Conservation (phyloP, 2,329 filamentous ascomycete genomes). For the Aspergillus neoniger region DNA sequence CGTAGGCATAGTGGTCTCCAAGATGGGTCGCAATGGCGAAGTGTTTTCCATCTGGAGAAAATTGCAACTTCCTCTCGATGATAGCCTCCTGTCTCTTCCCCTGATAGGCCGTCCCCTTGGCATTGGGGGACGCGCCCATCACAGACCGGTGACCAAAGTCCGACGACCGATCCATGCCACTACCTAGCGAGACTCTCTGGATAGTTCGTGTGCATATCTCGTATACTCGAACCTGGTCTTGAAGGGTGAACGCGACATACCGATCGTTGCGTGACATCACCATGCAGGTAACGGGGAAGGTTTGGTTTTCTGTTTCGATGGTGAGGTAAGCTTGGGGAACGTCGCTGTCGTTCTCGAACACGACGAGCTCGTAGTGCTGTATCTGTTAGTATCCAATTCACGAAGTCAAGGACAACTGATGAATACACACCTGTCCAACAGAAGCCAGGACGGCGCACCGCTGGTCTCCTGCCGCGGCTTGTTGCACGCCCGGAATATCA, state of each 20-base stretch:
- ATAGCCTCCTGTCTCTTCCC: conserved; percentile 25
- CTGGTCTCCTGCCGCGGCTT: conserved; percentile 34
- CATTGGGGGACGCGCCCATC: not conserved
- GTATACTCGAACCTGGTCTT: conserved; percentile 24
- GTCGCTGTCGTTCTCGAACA: conserved; percentile 31
- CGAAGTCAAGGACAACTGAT: not conserved
- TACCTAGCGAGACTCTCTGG: conserved; percentile 17
- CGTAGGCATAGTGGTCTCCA: conserved; percentile 29
- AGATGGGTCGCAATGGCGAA: conserved; percentile 39
- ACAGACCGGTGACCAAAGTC: conserved; percentile 8
- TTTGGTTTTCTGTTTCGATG: conserved; percentile 32
- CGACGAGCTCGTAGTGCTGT: conserved; percentile 28
- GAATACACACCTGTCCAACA: conserved; percentile 23
- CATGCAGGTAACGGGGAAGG: conserved; percentile 20
- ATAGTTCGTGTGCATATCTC: conserved; percentile 20
- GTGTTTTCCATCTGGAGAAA: conserved; percentile 34
- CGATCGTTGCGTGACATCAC: conserved; percentile 27
- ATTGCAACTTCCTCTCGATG: conserved; percentile 35
- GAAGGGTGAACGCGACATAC: conserved; percentile 25
- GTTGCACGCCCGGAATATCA: conserved; percentile 34
- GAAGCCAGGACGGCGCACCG: conserved; percentile 35
- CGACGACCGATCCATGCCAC: conserved; percentile 11
- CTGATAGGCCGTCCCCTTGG: conserved; percentile 5
- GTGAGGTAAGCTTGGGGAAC: conserved; percentile 23
- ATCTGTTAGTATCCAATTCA: conserved; percentile 12